These are phyloP conservation scores for Blastocystis sp. DNA, from an alignment of 352 stramenopile species.

Conservation along the genomic window DNA sequence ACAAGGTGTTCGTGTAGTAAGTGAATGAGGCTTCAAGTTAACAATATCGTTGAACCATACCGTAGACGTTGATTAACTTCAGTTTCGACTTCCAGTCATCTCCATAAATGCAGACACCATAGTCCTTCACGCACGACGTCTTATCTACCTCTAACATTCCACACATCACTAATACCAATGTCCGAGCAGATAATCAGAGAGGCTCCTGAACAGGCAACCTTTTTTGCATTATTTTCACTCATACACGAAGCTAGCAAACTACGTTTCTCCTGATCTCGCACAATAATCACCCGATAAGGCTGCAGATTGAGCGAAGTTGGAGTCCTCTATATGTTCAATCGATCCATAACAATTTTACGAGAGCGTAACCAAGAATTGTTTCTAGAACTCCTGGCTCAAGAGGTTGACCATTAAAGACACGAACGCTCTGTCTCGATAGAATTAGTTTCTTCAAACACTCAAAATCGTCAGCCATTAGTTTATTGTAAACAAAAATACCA, in stretches of 20 bases:
- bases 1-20: neutral
- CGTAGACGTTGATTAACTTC: neutral
- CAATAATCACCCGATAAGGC: slow-evolving; percentile 31
- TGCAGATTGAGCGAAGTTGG: slow-evolving; percentile 44
- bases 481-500: neutral
- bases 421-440: neutral
- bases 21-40: neutral
- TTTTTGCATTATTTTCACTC: neutral
- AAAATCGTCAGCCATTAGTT: neutral
- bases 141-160: neutral
- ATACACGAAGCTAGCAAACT: neutral
- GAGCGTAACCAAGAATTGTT: slow-evolving; percentile 25
- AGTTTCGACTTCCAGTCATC: slow-evolving; percentile 22
- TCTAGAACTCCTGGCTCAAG: neutral
- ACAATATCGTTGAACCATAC: neutral
- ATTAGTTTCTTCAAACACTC: neutral
- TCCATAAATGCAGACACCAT: neutral
- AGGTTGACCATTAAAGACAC: neutral
- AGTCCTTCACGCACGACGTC: neutral
- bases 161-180: neutral
- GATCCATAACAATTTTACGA: neutral
- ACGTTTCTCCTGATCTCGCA: neutral
- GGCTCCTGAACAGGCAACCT: neutral
- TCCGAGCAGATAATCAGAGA: slow-evolving; percentile 52
- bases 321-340: neutral